phyloP scores from a whole-genome alignment of 441 rosid species.

The California macrophylla region DNA sequence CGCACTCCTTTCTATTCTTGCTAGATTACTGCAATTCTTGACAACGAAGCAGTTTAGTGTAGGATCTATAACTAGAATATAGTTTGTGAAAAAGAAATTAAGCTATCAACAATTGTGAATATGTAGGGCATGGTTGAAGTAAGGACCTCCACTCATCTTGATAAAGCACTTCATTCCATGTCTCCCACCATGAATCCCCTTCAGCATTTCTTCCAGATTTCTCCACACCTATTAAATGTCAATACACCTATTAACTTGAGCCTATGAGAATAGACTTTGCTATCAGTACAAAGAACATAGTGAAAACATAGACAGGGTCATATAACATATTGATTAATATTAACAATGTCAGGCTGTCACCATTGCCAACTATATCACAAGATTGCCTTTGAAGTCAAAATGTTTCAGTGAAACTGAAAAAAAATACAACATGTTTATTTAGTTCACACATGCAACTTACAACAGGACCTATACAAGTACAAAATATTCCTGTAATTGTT shows the following conservation, averaged over 20 bases:
- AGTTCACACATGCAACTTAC: not conserved
- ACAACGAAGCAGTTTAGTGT: not conserved
- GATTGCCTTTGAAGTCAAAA: not conserved
- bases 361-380: not conserved
- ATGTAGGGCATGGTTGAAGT: slow-evolving; percentile 2
- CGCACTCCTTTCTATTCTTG: slow-evolving; percentile 96
- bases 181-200: slow-evolving; percentile 99
- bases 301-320: not conserved
- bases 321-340: not conserved
- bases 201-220: slow-evolving; percentile 90
- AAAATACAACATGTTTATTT: not conserved
- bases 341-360: not conserved
- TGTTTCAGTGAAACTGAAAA: not conserved
- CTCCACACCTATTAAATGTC: slow-evolving; percentile 60
- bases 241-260: slow-evolving; percentile 11
- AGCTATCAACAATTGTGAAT: not conserved
- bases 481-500: not conserved
- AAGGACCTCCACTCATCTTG: slow-evolving; percentile 98
- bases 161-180: slow-evolving; percentile 95
- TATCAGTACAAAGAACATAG: not conserved
- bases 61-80: not conserved
- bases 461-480: not conserved
- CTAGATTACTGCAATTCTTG: slow-evolving; percentile 60
- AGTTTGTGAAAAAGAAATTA: slow-evolving; percentile 9
- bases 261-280: not conserved